phyloP scores from a whole-genome alignment of 2,329 filamentous ascomycete genomes.

The Parafenestella ontariensis region DNA sequence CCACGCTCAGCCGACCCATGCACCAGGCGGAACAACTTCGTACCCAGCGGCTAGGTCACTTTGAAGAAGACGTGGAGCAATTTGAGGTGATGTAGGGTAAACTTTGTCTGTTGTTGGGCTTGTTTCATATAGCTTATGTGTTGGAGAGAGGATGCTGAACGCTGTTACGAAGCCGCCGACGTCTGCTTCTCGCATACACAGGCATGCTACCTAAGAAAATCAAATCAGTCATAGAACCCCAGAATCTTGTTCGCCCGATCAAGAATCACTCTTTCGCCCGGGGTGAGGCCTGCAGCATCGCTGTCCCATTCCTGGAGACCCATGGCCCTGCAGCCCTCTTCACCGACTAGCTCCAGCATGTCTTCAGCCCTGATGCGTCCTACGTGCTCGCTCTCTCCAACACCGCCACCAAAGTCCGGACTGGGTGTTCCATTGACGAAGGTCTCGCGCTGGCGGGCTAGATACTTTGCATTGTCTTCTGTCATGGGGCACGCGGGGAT shows the following conservation, averaged over 20 bases:
- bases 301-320: constrained; percentile 61
- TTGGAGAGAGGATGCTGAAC: too few species aligned
- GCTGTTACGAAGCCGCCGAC: too few species aligned
- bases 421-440: constrained; percentile 67
- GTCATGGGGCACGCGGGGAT: constrained; percentile 88
- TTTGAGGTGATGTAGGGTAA: too few species aligned
- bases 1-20: too few species aligned
- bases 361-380: constrained; percentile 51
- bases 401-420: constrained; percentile 63
- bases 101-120: too few species aligned
- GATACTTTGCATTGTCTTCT: constrained; percentile 73
- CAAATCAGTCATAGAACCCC: constrained; percentile 53
- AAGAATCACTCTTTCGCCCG: constrained; percentile 61
- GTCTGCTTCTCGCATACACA: too few species aligned
- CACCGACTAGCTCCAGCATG: constrained; percentile 48
- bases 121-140: too few species aligned
- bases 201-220: background rate
- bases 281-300: constrained; percentile 54
- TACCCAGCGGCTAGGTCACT: too few species aligned
- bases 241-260: constrained; percentile 62
- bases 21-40: too few species aligned
- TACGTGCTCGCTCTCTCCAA: constrained; percentile 65
- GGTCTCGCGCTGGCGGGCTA: constrained; percentile 72
- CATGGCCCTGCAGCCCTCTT: constrained; percentile 62
- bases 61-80: too few species aligned